Evolutionary conservation across 2,329 filamentous ascomycete genomes (phyloP), one percentile per base, ranked within the genome.

Genomic region (Colletotrichum gigasporum): DNA sequence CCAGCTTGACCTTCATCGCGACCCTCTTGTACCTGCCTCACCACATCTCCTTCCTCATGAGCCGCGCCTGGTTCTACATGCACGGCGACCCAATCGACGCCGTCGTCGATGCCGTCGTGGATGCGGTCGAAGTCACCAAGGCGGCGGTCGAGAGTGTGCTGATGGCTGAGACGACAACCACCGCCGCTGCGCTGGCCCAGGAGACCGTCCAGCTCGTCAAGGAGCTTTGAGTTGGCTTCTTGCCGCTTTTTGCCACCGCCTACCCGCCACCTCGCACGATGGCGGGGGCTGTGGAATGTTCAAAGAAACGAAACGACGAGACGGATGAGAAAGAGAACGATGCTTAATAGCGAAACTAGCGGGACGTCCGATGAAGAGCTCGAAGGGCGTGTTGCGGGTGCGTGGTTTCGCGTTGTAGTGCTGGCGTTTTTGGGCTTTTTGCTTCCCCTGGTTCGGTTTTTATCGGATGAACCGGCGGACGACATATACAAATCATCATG

Each of bases 1-100:
- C 93, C 78, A 90, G 91, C 73, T 90, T 98, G 80, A 89, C 96
- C 72, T 85, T 92, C 72, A 94, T 96, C 74, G 96, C 94, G 70
- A 90, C 90, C 55, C 91, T 92, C 68, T 89, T 98, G 69, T 99
- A 99, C 83, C 92, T 99, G 16, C 96, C 96, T 10, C 91, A 96
- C 73, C 95, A 98, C 81, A 82, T 98, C 72, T 85, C 88, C 72
- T 91, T 93, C 75, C 90, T 99, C 71, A 87, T 90, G 74, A 88
- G 89, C 75, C 91, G 95, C 75, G 90, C 93, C 56, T 97, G 93
- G 87, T 99, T 97, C 84, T 99, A 99, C 84, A 92, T 93, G 78
- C 90, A 90, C 69, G 96, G 96, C 70, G 94, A 97, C 74, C 85
- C 88, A 70, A 84, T 83, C 63, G 81, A 85, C 62, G 78, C 84